Evolutionary conservation across 768 basidiomycete genomes (phyloP).

Genomic region (Brasilioporus rufonigricans): DNA sequence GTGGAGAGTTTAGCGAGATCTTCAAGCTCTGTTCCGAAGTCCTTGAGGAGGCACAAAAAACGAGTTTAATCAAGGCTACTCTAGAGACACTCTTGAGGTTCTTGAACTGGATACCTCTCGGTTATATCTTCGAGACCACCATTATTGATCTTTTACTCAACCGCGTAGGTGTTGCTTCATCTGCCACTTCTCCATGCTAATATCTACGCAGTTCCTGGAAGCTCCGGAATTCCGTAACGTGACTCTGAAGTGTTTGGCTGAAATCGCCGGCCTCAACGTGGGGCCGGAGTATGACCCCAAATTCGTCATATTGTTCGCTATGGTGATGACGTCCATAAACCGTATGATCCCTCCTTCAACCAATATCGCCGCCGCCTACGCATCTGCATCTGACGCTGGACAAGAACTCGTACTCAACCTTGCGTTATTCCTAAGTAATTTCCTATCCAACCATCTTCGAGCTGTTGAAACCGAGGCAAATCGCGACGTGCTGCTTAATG

Average conservation of each 20-base stretch:
- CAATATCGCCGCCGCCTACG: conserved; percentile 91
- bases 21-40: conserved; percentile 98
- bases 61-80: conserved; percentile 90
- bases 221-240: conserved; percentile 96
- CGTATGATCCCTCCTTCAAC: conserved; percentile 96
- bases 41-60: conserved; percentile 94
- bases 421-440: conserved; percentile 96
- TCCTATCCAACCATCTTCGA: conserved; percentile 88
- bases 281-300: conserved; percentile 97
- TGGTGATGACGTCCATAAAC: conserved; percentile 97
- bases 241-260: conserved; percentile 93
- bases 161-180: conserved; percentile 57
- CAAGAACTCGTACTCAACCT: conserved; percentile 98
- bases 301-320: conserved; percentile 95
- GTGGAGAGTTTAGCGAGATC: conserved; percentile 94
- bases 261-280: conserved; percentile 92
- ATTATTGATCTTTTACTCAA: conserved; percentile 92
- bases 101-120: conserved; percentile 98
- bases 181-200: conserved; percentile 12
- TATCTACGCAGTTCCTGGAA: conserved; percentile 77
- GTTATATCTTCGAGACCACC: conserved; percentile 97
- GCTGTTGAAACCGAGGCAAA: conserved; percentile 91
- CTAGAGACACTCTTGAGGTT: conserved; percentile 93
- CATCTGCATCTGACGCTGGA: conserved; percentile 84
- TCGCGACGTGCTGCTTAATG: conserved; percentile 91